A percentile compares a stretch with the other conserved stretches of the same genome.
phyloP scores from a whole-genome alignment of 805 yeast species.

The Ascoidea rubescens region DNA sequence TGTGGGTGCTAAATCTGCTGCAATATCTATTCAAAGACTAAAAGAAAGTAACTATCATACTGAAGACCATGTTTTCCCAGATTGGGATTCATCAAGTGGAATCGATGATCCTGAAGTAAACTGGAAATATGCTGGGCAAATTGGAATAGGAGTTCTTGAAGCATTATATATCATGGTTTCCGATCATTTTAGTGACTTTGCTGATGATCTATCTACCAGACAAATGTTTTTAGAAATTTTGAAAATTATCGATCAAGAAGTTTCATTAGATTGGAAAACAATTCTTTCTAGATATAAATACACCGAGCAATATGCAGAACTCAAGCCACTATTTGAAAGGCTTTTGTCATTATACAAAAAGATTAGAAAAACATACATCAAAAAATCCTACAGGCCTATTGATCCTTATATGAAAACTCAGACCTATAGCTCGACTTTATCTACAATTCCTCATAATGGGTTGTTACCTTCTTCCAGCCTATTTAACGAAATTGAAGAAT shows the following conservation, averaged over 20 bases:
- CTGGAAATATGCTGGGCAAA: slow-evolving; percentile 55
- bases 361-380: slow-evolving; percentile 55
- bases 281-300: slow-evolving; percentile 15
- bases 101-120: slow-evolving; percentile 36
- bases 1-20: slow-evolving; percentile 48
- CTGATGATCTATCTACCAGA: slow-evolving; percentile 50
- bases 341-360: slow-evolving; percentile 39
- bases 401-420: slow-evolving; percentile 22
- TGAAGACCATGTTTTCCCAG: slow-evolving; percentile 33
- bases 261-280: slow-evolving; percentile 34
- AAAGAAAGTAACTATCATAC: slow-evolving; percentile 13
- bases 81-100: slow-evolving; percentile 34
- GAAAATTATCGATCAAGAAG: slow-evolving; percentile 54
- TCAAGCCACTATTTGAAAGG: slow-evolving; percentile 16
- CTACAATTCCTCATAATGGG: slow-evolving; percentile 32
- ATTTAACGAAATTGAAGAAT: slow-evolving; percentile 37
- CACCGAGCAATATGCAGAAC: slow-evolving; percentile 14
- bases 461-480: slow-evolving; percentile 20
- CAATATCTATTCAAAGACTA: slow-evolving; percentile 32
- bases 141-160: slow-evolving; percentile 72
- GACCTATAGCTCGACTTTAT: slow-evolving; percentile 29
- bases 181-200: slow-evolving; percentile 63
- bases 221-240: slow-evolving; percentile 47
- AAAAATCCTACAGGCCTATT: slow-evolving; percentile 54
- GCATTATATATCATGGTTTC: slow-evolving; percentile 57